These are phyloP conservation scores for Candolleomyces eurysporus DNA, from an alignment of 768 basidiomycete genomes.

Conservation along the genomic window DNA sequence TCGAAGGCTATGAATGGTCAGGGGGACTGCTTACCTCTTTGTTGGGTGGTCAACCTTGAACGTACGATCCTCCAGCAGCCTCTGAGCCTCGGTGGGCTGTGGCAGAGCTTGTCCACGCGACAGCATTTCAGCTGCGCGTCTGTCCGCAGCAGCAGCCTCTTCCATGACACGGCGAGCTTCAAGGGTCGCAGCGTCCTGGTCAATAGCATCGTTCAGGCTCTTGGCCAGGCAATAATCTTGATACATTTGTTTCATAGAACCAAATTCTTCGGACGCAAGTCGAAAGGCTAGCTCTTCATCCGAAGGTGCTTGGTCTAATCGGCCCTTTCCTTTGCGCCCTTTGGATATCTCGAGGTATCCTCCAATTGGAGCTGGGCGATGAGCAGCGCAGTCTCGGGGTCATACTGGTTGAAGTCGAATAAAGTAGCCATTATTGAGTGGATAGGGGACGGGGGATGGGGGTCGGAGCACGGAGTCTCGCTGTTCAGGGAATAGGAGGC, in stretches of 20 bases:
- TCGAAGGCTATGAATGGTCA: neutral
- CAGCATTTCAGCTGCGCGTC: constrained; percentile 2
- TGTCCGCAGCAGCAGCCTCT: constrained; percentile 12
- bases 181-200: neutral
- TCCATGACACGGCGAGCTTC: constrained; percentile 8
- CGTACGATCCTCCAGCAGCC: neutral
- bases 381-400: constrained; percentile 37
- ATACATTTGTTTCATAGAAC: neutral
- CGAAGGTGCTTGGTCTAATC: constrained; percentile 24
- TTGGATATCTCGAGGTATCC: constrained; percentile 32
- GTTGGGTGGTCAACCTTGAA: neutral
- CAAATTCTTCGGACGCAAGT: constrained; percentile 36
- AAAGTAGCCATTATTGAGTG: neutral
- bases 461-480: neutral
- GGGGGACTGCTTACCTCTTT: neutral
- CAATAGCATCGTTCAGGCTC: constrained; percentile 3
- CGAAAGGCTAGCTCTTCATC: constrained; percentile 48
- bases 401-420: constrained; percentile 11
- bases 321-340: constrained; percentile 37
- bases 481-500: neutral
- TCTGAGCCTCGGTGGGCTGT: constrained; percentile 9
- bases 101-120: constrained; percentile 1
- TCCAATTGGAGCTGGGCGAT: constrained; percentile 39
- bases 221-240: constrained; percentile 3
- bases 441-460: too few species aligned